A percentile compares a stretch with the other conserved stretches of the same genome.
These are phyloP conservation scores for Hanseniaspora sp. DNA, from an alignment of 1,139 yeast species.

Conservation along the genomic window DNA sequence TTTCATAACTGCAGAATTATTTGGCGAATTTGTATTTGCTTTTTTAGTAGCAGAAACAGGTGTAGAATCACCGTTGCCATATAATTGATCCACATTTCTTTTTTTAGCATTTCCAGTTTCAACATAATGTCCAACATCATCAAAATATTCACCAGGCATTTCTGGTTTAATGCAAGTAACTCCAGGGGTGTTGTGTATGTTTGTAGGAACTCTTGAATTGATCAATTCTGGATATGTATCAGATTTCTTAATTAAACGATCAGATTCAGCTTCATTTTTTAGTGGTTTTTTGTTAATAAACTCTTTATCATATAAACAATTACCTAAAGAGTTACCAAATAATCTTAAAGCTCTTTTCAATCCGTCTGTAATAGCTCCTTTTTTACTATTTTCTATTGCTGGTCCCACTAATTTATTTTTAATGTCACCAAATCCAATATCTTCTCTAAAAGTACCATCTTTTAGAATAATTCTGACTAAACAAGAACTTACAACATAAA, in stretches of 20 bases:
- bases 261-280: conserved; percentile 32
- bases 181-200: conserved; percentile 2
- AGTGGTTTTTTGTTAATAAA: conserved; percentile 40
- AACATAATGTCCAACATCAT: neutral
- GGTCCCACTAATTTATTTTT: conserved; percentile 59
- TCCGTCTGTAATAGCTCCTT: conserved; percentile 75
- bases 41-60: neutral
- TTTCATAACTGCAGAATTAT: neutral
- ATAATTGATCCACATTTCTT: neutral
- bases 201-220: conserved; percentile 11
- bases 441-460: conserved; percentile 71
- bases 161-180: neutral
- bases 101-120: neutral
- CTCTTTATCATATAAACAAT: conserved; percentile 64
- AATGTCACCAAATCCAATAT: conserved; percentile 68
- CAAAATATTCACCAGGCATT: neutral
- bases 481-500: conserved; percentile 56
- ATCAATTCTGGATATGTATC: conserved; percentile 26
- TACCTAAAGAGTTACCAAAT: conserved; percentile 71
- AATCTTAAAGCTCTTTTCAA: conserved; percentile 64
- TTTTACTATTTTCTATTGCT: conserved; percentile 72
- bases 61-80: neutral
- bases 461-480: conserved; percentile 59
- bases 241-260: conserved; percentile 29
- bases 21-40: neutral